Conservation (phyloP, 2,329 filamentous ascomycete genomes). For the Ambrosiella cleistominuta region DNA sequence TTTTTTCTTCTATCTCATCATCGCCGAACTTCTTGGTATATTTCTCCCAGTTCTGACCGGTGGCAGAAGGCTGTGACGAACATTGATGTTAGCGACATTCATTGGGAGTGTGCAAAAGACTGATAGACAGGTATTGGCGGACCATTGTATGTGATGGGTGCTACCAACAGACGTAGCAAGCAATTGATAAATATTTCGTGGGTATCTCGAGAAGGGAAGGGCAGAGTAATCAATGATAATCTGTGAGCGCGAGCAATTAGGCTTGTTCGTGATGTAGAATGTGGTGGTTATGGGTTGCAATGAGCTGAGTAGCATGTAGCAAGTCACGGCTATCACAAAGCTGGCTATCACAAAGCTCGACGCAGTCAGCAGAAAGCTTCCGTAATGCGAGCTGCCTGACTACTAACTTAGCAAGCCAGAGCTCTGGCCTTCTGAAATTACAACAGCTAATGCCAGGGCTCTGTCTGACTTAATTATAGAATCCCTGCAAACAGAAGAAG, state of each 20-base stretch:
- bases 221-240: too few relatives aligned
- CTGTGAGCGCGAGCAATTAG: background rate
- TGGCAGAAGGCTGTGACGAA: conserved; percentile 66
- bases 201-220: too few relatives aligned
- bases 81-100: background rate
- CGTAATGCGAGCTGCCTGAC: conserved; percentile 12
- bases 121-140: background rate
- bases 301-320: background rate
- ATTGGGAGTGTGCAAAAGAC: background rate
- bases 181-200: background rate
- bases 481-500: too few relatives aligned
- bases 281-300: background rate
- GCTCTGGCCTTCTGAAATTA: background rate
- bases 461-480: background rate
- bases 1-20: conserved; percentile 97
- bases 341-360: background rate
- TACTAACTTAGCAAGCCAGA: background rate
- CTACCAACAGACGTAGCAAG: background rate
- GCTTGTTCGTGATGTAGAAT: background rate
- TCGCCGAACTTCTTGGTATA: conserved; percentile 95
- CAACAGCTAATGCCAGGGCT: background rate
- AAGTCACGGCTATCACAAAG: background rate
- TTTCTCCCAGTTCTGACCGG: conserved; percentile 92
- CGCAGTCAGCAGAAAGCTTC: conserved; percentile 9
- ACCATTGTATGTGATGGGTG: conserved; percentile 5